Base-by-base conservation (phyloP, 2,329 filamentous ascomycete species). In the Blumeria hordei region DNA sequence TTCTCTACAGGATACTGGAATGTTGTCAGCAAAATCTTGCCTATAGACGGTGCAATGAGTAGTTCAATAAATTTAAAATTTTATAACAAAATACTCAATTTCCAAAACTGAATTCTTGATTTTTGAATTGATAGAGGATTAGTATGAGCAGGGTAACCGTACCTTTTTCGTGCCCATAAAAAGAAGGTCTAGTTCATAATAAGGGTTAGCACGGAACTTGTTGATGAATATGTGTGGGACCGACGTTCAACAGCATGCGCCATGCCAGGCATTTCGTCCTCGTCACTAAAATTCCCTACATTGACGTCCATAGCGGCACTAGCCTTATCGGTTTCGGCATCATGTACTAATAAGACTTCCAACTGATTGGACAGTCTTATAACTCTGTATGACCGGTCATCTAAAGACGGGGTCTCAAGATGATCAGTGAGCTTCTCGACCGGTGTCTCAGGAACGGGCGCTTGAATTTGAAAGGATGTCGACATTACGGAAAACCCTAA, bases 151-250 rank as follows among this genome's bases (percentile, higher is more conserved):
- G 14, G 18, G 4, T 21, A 10, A 3, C 16, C 32, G 59, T 67
- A 81, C 80, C 74, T 96, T 98, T 68, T 94, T 83, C 7, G 92
- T 98, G 53, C 92, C 92, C 92, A 98, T 96, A 71, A 98, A 98
- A 28, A 98, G 72, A 60, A 95, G 71, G 74, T 81, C 49, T 51
- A 35, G 11, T 6, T 10, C 12, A 16, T 7, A 8, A 36, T 51
- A 14, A 51, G 49, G 11, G 36, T 43, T 43, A 16, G 10, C 1
- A n/a, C 39, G 18, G 18, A 43, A 9, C 14, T 8, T 16, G 14
- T 14, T 9, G 39, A 12, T 43, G 60, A 2, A 7, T 51, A 35
- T 2, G 11, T 12, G 8, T 21, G 11, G 21, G 36, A 51, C 49
- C 36, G 4, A 51, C 49, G 49, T 35, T 51, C 49, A 6, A 51